phyloP scores from a whole-genome alignment of 116 monocot species.

The Phalaenopsis hybrid region DNA sequence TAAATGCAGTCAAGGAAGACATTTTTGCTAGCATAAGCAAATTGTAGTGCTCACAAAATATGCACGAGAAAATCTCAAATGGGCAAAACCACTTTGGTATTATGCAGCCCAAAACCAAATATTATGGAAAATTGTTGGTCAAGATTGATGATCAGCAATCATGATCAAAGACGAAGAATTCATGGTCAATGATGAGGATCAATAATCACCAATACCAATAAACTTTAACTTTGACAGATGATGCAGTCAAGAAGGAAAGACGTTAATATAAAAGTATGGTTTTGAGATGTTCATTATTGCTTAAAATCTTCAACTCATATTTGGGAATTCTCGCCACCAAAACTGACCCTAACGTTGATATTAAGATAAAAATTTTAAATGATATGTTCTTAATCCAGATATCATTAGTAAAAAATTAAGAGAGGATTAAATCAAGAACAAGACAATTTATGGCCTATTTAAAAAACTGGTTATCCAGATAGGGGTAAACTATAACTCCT shows the following conservation, averaged over 20 bases:
- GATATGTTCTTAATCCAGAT: no score
- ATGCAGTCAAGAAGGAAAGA: not conserved
- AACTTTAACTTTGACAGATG: not conserved
- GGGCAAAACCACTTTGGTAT: not conserved
- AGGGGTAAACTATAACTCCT: not conserved
- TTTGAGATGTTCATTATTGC: not conserved
- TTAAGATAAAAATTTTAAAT: no score
- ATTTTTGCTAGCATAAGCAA: not conserved
- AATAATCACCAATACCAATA: not conserved
- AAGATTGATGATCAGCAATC: not conserved
- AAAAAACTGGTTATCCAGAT: no score
- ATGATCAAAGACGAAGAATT: not conserved
- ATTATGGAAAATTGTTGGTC: not conserved
- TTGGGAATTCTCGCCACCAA: no score
- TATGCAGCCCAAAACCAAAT: constrained; percentile 1
- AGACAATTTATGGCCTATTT: no score
- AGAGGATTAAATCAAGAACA: no score
- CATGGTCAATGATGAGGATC: not conserved
- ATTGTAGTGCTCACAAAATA: not conserved
- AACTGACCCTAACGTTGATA: no score
- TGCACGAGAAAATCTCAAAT: not conserved
- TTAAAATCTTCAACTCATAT: not conserved
- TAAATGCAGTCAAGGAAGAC: not conserved
- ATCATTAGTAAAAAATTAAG: no score
- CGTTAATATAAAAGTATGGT: not conserved